phyloP scores from a whole-genome alignment of 768 basidiomycete species.

The Leccinellum rugosiceps region DNA sequence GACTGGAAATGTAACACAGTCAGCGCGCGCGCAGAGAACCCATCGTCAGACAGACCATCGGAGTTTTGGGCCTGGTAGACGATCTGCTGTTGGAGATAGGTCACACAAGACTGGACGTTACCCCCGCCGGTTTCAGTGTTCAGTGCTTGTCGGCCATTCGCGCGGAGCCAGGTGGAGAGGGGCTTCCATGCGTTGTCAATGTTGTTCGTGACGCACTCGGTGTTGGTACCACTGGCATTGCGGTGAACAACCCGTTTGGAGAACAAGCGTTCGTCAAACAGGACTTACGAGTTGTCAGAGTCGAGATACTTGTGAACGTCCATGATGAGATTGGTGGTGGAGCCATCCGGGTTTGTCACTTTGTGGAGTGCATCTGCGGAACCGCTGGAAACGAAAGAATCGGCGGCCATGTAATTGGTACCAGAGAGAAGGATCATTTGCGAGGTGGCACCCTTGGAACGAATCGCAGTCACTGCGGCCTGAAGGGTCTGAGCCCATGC shows the following conservation, averaged over 20 bases:
- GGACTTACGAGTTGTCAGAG: constrained; percentile 44
- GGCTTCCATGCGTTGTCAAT: constrained; percentile 44
- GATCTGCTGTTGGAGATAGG: constrained; percentile 44
- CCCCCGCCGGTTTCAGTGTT: constrained; percentile 63
- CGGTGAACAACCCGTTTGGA: background rate
- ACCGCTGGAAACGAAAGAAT: constrained; percentile 47
- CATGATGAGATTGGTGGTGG: constrained; percentile 45
- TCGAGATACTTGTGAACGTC: constrained; percentile 67
- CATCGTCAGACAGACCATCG: constrained; percentile 37
- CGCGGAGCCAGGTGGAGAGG: constrained; percentile 48
- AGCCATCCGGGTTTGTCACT: constrained; percentile 47
- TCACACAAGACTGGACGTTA: constrained; percentile 44
- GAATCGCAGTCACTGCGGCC: constrained; percentile 60
- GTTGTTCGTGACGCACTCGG: constrained; percentile 54
- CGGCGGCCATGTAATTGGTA: constrained; percentile 53
- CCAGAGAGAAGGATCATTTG: constrained; percentile 61
- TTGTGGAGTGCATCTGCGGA: constrained; percentile 46
- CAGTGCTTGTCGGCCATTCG: constrained; percentile 50
- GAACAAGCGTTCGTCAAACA: background rate
- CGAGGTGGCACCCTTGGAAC: constrained; percentile 45
- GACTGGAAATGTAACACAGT: constrained; percentile 27
- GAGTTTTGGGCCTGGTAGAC: constrained; percentile 45
- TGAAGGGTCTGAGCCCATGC: constrained; percentile 51
- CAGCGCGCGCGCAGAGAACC: background rate
- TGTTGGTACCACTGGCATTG: constrained; percentile 34